These are phyloP conservation scores for Secale cereale DNA, from an alignment of 176 grass and related monocot genomes.

Conservation along the genomic window DNA sequence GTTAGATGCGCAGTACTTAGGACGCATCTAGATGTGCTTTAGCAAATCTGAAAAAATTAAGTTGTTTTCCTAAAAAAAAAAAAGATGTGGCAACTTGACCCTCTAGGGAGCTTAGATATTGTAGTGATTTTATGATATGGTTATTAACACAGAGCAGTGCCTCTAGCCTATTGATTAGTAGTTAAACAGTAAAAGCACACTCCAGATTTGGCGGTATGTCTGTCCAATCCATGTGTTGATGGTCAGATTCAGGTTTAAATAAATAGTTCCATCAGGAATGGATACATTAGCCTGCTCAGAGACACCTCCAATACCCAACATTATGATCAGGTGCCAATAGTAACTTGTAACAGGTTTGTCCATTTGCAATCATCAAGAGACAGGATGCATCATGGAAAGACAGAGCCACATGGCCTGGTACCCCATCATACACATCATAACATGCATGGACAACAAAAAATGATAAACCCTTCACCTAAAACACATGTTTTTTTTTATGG, in stretches of 20 bases:
- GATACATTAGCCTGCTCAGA: constrained; percentile 19
- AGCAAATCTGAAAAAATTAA: too few species aligned
- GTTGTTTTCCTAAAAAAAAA: too few species aligned
- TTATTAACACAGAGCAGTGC: not conserved
- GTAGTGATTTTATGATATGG: not conserved
- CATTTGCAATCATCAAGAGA: constrained; percentile 29
- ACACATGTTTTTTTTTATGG: not conserved
- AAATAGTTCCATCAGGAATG: not conserved
- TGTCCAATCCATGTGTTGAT: not conserved
- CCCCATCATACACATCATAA: not conserved
- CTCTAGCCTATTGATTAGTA: not conserved
- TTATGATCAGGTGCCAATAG: not conserved
- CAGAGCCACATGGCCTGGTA: constrained; percentile 12
- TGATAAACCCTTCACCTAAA: not conserved
- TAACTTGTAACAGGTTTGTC: constrained; percentile 16
- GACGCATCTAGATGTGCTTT: too few species aligned
- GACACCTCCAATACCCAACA: not conserved
- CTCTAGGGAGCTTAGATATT: too few species aligned
- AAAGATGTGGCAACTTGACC: too few species aligned
- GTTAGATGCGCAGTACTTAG: too few species aligned
- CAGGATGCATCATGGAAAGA: constrained; percentile 9
- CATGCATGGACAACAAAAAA: not conserved
- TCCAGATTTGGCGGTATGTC: not conserved
- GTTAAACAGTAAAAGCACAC: not conserved
- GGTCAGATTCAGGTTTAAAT: not conserved